These are phyloP conservation scores for Tephrocybe sp. DNA, from an alignment of 768 basidiomycete species.

Conservation along the genomic window DNA sequence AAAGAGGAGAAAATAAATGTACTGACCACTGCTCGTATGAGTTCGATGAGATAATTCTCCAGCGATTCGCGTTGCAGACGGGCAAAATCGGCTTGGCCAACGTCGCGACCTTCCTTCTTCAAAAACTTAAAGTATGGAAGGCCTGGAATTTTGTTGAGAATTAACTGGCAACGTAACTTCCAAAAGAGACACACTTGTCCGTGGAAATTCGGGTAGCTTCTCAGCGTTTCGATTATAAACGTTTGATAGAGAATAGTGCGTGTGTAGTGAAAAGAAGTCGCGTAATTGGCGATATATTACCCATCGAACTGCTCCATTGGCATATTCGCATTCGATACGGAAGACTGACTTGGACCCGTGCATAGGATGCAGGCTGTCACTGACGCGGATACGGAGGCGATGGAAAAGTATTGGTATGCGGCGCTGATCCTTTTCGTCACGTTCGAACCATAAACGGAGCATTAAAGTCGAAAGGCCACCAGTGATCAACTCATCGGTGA, in stretches of 20 bases:
- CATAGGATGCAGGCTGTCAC: conserved; percentile 82
- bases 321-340: conserved; percentile 95
- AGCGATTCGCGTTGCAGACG: conserved; percentile 77
- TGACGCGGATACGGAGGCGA: conserved; percentile 79
- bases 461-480: conserved; percentile 80
- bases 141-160: conserved; percentile 40
- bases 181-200: conserved; percentile 52
- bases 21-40: conserved; percentile 88
- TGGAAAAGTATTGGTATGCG: conserved; percentile 79
- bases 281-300: conserved; percentile 92
- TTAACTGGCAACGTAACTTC: not conserved
- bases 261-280: conserved; percentile 88
- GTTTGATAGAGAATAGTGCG: conserved; percentile 86
- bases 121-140: conserved; percentile 91
- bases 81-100: conserved; percentile 75
- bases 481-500: conserved; percentile 79
- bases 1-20: not conserved
- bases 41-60: conserved; percentile 83
- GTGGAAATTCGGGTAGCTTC: conserved; percentile 90
- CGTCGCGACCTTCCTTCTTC: conserved; percentile 58
- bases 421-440: conserved; percentile 82
- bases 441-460: conserved; percentile 82
- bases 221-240: conserved; percentile 71
- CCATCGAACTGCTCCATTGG: conserved; percentile 90
- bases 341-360: conserved; percentile 79